Conservation (phyloP, 306 rosid species). For the Casuarina cunninghamiana region DNA sequence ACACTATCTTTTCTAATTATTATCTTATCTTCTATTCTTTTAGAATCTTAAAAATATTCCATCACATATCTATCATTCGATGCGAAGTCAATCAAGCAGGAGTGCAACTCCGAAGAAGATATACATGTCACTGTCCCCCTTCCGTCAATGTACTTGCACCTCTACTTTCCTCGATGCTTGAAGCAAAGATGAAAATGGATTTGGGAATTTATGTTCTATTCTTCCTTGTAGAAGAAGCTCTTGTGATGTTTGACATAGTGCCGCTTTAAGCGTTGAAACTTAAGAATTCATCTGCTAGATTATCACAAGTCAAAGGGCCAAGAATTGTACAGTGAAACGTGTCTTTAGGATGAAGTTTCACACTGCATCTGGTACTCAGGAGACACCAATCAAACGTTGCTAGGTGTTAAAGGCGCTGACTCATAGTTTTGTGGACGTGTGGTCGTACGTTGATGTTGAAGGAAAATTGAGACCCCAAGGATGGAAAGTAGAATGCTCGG, state of each 20-base stretch:
- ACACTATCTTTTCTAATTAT: too few relatives aligned
- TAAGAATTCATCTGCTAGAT: neutral
- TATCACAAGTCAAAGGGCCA: slow-evolving; percentile 4
- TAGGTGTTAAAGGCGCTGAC: neutral
- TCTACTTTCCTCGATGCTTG: neutral
- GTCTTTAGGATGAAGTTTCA: too few relatives aligned
- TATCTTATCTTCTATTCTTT: too few relatives aligned
- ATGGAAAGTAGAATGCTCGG: too few relatives aligned
- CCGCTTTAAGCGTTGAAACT: slow-evolving; percentile 25
- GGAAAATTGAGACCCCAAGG: too few relatives aligned
- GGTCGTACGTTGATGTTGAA: slow-evolving; percentile 26
- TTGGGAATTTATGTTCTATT: slow-evolving; percentile 6
- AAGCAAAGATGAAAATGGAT: neutral
- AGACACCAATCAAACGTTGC: neutral
- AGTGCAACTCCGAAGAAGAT: neutral
- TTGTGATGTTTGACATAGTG: neutral
- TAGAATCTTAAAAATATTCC: too few relatives aligned
- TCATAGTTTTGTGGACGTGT: slow-evolving; percentile 8
- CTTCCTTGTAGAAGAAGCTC: slow-evolving; percentile 12
- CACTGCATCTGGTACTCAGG: too few relatives aligned
- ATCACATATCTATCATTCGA: too few relatives aligned
- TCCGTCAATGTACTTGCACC: slow-evolving; percentile 5
- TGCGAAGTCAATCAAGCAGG: neutral
- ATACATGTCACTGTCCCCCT: neutral
- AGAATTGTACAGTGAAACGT: neutral